phyloP scores from a whole-genome alignment of 148 eudicot species.

The Rheum nobile region DNA sequence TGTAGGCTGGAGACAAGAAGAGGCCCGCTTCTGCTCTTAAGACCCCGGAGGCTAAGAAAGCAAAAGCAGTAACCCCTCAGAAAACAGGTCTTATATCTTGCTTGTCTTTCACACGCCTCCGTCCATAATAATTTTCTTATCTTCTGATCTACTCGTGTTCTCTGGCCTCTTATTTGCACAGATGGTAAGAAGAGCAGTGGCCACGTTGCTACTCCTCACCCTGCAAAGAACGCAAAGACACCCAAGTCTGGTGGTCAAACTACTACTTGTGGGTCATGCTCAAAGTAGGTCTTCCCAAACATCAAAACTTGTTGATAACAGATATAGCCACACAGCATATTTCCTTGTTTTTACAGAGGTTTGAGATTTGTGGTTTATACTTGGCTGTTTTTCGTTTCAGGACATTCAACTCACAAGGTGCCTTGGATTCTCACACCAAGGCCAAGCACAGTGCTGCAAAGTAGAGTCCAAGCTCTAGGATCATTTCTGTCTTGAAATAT shows the following conservation, averaged over 20 bases:
- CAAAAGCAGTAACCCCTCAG: conserved; percentile 1
- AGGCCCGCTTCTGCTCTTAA: not conserved
- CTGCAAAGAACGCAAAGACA: conserved; percentile 3
- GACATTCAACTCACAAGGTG: not conserved
- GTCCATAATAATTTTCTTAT: not conserved
- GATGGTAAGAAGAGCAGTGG: conserved; percentile 1
- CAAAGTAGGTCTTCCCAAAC: not conserved
- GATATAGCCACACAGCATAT: no score
- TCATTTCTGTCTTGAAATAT: not conserved
- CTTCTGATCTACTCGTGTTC: not conserved
- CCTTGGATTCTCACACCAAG: conserved; percentile 6
- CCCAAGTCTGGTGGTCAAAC: conserved; percentile 5
- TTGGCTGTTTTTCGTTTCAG: not conserved
- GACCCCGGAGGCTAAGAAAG: conserved; percentile 6
- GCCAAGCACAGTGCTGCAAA: conserved; percentile 8
- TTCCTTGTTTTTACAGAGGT: not conserved
- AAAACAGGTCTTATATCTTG: not conserved
- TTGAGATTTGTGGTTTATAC: not conserved
- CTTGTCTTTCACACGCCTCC: not conserved
- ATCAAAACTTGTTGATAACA: not conserved
- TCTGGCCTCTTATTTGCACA: not conserved
- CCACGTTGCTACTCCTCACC: conserved; percentile 7
- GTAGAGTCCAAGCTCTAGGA: not conserved
- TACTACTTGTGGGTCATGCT: not conserved
- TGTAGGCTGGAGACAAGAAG: conserved; percentile 4